Conservation (phyloP, 768 basidiomycete species). For the Amanita molliuscula region DNA sequence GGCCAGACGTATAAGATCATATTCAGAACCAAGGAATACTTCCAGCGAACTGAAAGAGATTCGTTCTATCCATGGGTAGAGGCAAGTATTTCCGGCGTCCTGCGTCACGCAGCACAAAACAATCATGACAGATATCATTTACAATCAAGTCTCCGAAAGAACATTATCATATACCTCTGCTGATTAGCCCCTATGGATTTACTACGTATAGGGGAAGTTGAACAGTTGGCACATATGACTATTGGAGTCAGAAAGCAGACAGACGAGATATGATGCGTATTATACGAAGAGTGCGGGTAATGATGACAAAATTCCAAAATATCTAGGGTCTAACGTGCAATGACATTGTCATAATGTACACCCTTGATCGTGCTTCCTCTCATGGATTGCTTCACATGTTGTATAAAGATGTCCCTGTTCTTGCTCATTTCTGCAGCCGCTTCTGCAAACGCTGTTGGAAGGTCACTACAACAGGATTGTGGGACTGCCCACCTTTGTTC, state of each 20-base stretch:
- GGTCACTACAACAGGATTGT: not conserved
- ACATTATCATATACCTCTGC: slow-evolving; percentile 86
- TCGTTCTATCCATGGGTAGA: slow-evolving; percentile 92
- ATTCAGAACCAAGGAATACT: slow-evolving; percentile 80
- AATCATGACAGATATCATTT: slow-evolving; percentile 59
- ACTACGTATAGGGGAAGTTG: slow-evolving; percentile 91
- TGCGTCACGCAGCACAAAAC: not conserved
- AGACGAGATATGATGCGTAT: not conserved
- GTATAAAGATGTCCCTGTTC: slow-evolving; percentile 73
- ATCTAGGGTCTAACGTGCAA: slow-evolving; percentile 16
- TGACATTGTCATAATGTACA: slow-evolving; percentile 70
- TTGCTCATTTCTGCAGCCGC: slow-evolving; percentile 91
- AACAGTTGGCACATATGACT: slow-evolving; percentile 7
- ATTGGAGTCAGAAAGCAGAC: not conserved
- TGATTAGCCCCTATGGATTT: slow-evolving; percentile 86
- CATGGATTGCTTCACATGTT: slow-evolving; percentile 86
- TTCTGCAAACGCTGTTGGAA: slow-evolving; percentile 37
- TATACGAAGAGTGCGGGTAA: not conserved
- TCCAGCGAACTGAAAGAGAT: slow-evolving; percentile 46
- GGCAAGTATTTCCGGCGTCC: slow-evolving; percentile 29
- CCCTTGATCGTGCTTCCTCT: slow-evolving; percentile 71
- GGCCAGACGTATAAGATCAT: slow-evolving; percentile 73
- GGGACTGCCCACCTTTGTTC: slow-evolving; percentile 73
- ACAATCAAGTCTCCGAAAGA: slow-evolving; percentile 59
- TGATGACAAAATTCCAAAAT: not conserved